A percentile compares a stretch with the other conserved stretches of the same genome.
These are phyloP conservation scores for Cucurbitaria berberidis DNA, from an alignment of 2,329 filamentous ascomycete genomes.

Conservation along the genomic window DNA sequence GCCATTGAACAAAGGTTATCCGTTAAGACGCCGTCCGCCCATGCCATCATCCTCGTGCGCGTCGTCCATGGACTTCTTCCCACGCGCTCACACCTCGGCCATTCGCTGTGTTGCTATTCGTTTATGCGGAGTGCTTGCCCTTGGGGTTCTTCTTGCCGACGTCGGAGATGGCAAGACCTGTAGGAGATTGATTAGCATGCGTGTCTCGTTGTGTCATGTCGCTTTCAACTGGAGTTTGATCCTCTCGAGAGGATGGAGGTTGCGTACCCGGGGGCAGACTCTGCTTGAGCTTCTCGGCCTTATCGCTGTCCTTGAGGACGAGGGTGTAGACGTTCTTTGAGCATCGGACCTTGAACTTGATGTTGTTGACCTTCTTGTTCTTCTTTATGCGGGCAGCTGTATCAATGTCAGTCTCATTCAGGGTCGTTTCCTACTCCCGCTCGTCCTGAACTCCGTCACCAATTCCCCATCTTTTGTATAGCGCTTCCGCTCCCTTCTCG, in stretches of 20 bases:
- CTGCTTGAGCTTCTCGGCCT: constrained; percentile 99
- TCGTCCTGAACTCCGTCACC: neutral
- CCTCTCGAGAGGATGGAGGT: neutral
- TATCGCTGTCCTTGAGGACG: constrained; percentile 96
- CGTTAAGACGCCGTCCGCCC: constrained; percentile 40
- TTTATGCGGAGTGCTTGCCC: constrained; percentile 55
- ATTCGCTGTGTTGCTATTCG: constrained; percentile 8
- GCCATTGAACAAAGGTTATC: constrained; percentile 43
- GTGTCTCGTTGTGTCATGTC: neutral
- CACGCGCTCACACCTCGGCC: constrained; percentile 12
- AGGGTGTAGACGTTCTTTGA: constrained; percentile 95
- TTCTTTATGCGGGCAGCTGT: constrained; percentile 71
- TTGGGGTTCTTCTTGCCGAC: constrained; percentile 68
- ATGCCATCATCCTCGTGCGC: constrained; percentile 31
- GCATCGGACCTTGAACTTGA: constrained; percentile 99
- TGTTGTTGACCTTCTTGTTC: constrained; percentile 85
- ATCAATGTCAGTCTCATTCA: constrained; percentile 15
- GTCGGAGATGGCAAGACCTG: constrained; percentile 65
- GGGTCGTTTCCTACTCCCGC: neutral
- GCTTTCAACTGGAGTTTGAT: neutral
- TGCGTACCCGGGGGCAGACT: constrained; percentile 91
- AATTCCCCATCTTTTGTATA: neutral
- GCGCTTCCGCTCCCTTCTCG: neutral
- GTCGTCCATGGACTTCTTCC: constrained; percentile 12
- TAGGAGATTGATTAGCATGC: constrained; percentile 18